Conservation (phyloP, 352 stramenopile species). For the Pythium dissotocum region DNA sequence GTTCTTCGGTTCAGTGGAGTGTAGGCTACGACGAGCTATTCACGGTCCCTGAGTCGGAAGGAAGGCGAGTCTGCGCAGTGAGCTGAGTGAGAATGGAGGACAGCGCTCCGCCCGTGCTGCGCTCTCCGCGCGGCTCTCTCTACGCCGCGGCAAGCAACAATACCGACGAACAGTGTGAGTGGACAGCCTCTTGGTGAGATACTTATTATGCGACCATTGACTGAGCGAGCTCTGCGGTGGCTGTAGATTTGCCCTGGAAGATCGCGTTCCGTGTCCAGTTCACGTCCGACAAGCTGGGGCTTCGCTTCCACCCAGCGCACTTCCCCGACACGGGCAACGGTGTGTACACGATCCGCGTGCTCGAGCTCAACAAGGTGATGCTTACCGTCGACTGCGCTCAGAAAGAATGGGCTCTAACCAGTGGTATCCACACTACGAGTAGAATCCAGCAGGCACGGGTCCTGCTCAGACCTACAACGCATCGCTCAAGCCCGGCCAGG, state of each 20-base stretch:
- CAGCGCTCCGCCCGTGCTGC: constrained; percentile 17
- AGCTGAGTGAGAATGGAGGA: constrained; percentile 4
- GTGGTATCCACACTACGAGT: not conserved
- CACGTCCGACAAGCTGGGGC: constrained; percentile 70
- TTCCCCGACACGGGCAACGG: constrained; percentile 83
- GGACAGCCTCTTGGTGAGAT: not conserved
- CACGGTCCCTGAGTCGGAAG: not conserved
- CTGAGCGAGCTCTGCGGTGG: not conserved
- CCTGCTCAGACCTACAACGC: constrained; percentile 77
- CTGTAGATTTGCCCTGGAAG: constrained; percentile 70
- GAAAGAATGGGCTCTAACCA: not conserved
- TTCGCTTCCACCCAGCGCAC: constrained; percentile 78
- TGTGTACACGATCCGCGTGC: constrained; percentile 78
- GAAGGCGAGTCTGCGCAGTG: not conserved
- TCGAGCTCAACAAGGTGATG: constrained; percentile 67
- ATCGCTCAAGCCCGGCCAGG: constrained; percentile 48
- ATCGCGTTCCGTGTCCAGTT: constrained; percentile 86
- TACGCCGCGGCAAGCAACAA: not conserved
- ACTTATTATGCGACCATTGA: not conserved
- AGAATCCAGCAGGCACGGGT: constrained; percentile 47
- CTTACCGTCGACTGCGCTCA: not conserved
- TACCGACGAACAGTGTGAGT: constrained; percentile 23
- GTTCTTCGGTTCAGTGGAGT: not conserved
- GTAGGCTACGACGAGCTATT: too few relatives aligned
- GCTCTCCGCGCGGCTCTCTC: constrained; percentile 25